A percentile compares a stretch with the other conserved stretches of the same genome.
These are phyloP conservation scores for Helenozyma rhizophorensis DNA, from an alignment of 805 yeast species.

Conservation along the genomic window DNA sequence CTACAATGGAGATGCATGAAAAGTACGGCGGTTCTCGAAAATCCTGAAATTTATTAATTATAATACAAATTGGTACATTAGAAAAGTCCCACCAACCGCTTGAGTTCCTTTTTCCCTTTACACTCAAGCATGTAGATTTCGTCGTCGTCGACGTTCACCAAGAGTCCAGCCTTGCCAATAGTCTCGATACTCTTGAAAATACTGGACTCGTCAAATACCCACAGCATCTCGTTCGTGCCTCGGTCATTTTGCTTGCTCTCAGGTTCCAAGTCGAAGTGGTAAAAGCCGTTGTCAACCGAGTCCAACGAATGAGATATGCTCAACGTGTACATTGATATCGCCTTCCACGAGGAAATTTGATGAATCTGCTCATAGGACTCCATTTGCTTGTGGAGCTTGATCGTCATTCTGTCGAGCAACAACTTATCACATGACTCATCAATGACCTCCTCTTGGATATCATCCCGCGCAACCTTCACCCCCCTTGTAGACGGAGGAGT, in stretches of 20 bases:
- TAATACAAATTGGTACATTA: neutral
- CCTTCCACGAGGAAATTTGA: slow-evolving; percentile 40
- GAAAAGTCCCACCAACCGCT: slow-evolving; percentile 15
- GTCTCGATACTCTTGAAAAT: slow-evolving; percentile 26
- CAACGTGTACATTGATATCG: slow-evolving; percentile 36
- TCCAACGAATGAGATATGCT: slow-evolving; percentile 23
- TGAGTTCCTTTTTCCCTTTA: slow-evolving; percentile 39
- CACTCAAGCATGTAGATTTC: slow-evolving; percentile 41
- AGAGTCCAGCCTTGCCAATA: slow-evolving; percentile 42
- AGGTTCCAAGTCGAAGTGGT: slow-evolving; percentile 21
- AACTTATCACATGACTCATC: slow-evolving; percentile 8
- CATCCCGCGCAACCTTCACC: neutral
- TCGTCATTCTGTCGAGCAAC: slow-evolving; percentile 27
- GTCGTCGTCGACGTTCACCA: slow-evolving; percentile 26
- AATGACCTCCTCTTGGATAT: neutral
- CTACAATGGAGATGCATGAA: slow-evolving; percentile 1
- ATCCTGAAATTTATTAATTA: neutral
- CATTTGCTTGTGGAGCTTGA: slow-evolving; percentile 35
- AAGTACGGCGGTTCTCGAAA: too few relatives aligned
- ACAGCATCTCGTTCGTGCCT: slow-evolving; percentile 15
- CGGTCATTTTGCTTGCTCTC: slow-evolving; percentile 11
- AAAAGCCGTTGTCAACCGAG: slow-evolving; percentile 21
- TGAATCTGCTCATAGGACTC: slow-evolving; percentile 25
- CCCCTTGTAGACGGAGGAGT: slow-evolving; percentile 10
- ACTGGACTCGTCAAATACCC: slow-evolving; percentile 31